Evolutionary conservation across 805 yeast genomes (phyloP).

Genomic region (Barnettozyma pratensis): DNA sequence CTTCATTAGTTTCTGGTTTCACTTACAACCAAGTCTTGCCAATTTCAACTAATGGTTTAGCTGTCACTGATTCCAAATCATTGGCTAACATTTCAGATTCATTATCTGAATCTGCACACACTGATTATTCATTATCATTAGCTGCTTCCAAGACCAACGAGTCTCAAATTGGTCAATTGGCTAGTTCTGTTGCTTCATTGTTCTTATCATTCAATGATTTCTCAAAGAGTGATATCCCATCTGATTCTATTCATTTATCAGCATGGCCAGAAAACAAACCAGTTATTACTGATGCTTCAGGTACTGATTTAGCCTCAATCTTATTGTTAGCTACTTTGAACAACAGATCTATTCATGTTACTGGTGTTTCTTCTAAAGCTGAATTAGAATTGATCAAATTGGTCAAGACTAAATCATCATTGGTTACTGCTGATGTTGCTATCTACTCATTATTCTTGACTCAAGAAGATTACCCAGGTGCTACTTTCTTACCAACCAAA

Average conservation of each 20-base stretch:
- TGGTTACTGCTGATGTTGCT: slow-evolving; percentile 87
- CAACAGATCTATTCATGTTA: slow-evolving; percentile 79
- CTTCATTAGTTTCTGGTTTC: slow-evolving; percentile 81
- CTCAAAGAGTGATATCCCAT: slow-evolving; percentile 59
- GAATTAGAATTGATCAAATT: slow-evolving; percentile 80
- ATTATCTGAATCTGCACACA: slow-evolving; percentile 57
- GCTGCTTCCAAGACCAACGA: slow-evolving; percentile 77
- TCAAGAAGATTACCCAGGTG: slow-evolving; percentile 65
- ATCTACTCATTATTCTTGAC: slow-evolving; percentile 74
- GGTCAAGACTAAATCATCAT: slow-evolving; percentile 77
- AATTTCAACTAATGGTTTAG: slow-evolving; percentile 54
- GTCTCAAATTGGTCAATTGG: slow-evolving; percentile 52
- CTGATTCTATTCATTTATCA: slow-evolving; percentile 72
- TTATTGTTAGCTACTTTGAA: slow-evolving; percentile 84
- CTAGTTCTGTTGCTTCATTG: slow-evolving; percentile 68
- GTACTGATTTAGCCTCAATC: slow-evolving; percentile 90
- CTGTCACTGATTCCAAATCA: slow-evolving; percentile 60
- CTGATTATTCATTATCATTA: slow-evolving; percentile 78
- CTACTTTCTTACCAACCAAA: slow-evolving; percentile 69
- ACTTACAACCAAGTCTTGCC: slow-evolving; percentile 81
- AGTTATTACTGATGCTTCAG: slow-evolving; percentile 85
- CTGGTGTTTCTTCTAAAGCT: slow-evolving; percentile 74
- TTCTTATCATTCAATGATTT: slow-evolving; percentile 77
- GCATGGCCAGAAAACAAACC: slow-evolving; percentile 84
- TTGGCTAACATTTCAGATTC: slow-evolving; percentile 53